Evolutionary conservation across 1,139 yeast genomes (phyloP).

Genomic region (Blastobotrys persicus): DNA sequence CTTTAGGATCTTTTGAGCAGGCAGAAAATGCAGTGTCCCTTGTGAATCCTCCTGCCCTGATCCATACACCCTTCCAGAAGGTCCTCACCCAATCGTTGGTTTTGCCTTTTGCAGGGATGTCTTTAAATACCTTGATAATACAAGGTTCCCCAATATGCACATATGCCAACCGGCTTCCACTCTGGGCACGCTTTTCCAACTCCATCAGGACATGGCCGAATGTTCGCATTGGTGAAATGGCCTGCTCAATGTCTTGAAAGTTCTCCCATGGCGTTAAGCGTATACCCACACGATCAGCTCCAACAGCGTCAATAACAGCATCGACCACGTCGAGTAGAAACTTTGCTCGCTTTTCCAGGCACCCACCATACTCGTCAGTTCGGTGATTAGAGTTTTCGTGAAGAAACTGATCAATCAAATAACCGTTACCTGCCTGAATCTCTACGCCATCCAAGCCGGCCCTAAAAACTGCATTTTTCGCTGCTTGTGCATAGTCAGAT

Average conservation of each 20-base stretch:
- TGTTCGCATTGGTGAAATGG: constrained; percentile 31
- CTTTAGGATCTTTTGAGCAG: constrained; percentile 33
- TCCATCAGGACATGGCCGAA: constrained; percentile 32
- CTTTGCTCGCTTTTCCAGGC: constrained; percentile 59
- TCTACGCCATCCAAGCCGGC: constrained; percentile 68
- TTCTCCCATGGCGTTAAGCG: constrained; percentile 58
- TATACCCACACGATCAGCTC: constrained; percentile 47
- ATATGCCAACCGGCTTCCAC: constrained; percentile 43
- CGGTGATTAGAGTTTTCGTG: constrained; percentile 51
- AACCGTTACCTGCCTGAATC: constrained; percentile 53
- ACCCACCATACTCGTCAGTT: constrained; percentile 64
- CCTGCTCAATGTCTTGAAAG: constrained; percentile 38
- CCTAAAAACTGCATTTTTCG: constrained; percentile 45
- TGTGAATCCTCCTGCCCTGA: constrained; percentile 38
- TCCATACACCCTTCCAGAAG: constrained; percentile 41
- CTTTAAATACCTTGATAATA: background rate
- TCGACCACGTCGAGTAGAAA: constrained; percentile 54
- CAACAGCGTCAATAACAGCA: constrained; percentile 47
- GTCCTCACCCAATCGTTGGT: constrained; percentile 22
- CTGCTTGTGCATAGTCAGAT: constrained; percentile 42
- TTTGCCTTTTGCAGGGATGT: background rate
- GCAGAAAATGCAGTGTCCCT: background rate
- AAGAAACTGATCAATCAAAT: constrained; percentile 52
- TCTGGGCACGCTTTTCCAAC: constrained; percentile 32
- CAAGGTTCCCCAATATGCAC: constrained; percentile 51